Evolutionary conservation across 176 grass and related monocot genomes (phyloP), one percentile per base, ranked within the genome.

Genomic region (Musa itinerans): DNA sequence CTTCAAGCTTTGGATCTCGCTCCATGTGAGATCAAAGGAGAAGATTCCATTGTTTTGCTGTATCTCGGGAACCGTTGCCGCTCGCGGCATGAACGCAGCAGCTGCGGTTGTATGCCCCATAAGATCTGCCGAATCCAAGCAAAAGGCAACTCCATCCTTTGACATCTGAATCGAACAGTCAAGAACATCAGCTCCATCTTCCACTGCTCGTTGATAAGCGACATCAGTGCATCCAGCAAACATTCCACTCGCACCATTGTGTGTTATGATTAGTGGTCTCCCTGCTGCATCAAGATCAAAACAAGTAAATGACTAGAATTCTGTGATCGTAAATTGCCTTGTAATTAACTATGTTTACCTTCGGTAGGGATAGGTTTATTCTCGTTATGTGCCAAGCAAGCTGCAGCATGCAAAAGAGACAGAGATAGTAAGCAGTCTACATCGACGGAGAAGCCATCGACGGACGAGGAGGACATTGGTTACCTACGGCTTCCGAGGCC

Each of bases 121-220:
- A 74, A 99, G 83, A 78, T 99, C 96, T 11, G 83, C 49, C 14
- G 84, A 82, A 50, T 78, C 77, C 74, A 92, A 79, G 73, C 96
- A 95, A 79, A 99, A 99, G 49, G 87, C 51, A 20, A 83, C 75
- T 1, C 85, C 88, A 53, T 99, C 95, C 71, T 92, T 89, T 1
- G 96, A 86, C 88, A 95, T 94, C 89, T 79, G 96, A 73, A 99
- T 85, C 0, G 86, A 57, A 70, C 96, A 99, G 51, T 99, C 95
- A n/a, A 93, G 80, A 22, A 93, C 65, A 71, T 93, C 87, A 1
- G 85, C 85, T 1, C 82, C 87, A 17, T 89, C 84, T 83, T 81
- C 83, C 48, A 93, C 78, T 2, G 90, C 90, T 71, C 87, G 54
- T 58, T 83, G 54, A 69, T 93, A 89, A 2, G 90, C 80, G 14